Conservation (phyloP, 768 basidiomycete genomes). For the Pholiota microspora region DNA sequence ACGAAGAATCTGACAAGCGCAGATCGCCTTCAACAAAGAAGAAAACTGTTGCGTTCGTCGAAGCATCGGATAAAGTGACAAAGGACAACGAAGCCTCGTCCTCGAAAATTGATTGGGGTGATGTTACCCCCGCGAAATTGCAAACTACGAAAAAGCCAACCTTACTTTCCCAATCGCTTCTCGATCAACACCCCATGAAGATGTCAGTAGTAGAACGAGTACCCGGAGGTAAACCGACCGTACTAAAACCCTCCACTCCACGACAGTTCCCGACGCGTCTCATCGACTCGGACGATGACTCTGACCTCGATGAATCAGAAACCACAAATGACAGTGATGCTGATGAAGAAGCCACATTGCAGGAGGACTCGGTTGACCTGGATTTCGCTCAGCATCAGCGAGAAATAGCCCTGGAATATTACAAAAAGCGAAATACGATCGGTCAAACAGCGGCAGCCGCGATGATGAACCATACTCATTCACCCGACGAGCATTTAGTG, state of each 20-base stretch:
- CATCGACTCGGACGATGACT: conserved; percentile 72
- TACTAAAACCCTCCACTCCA: conserved; percentile 17
- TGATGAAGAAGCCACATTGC: conserved; percentile 34
- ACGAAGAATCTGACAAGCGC: conserved; percentile 25
- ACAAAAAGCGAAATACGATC: conserved; percentile 56
- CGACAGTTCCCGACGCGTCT: conserved; percentile 11
- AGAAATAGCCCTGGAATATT: conserved; percentile 72
- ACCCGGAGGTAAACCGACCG: conserved; percentile 29
- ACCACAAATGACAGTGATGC: conserved; percentile 25
- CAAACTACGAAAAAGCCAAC: conserved; percentile 34
- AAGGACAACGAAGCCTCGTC: conserved; percentile 19
- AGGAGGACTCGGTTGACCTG: conserved; percentile 53
- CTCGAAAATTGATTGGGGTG: conserved; percentile 44
- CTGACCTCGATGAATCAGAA: conserved; percentile 36
- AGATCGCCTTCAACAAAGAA: conserved; percentile 35
- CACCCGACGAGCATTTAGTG: conserved; percentile 39
- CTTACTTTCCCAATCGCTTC: conserved; percentile 32
- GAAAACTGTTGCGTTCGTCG: conserved; percentile 69
- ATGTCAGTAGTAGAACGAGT: conserved; percentile 66
- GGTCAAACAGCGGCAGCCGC: conserved; percentile 51
- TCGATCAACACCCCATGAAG: conserved; percentile 56
- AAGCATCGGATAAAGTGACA: conserved; percentile 26
- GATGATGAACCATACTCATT: conserved; percentile 46
- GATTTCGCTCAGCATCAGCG: conserved; percentile 68
- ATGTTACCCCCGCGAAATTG: conserved; percentile 51